Conservation (phyloP, 163 green algal genomes). For the Chlorella variabilis region DNA sequence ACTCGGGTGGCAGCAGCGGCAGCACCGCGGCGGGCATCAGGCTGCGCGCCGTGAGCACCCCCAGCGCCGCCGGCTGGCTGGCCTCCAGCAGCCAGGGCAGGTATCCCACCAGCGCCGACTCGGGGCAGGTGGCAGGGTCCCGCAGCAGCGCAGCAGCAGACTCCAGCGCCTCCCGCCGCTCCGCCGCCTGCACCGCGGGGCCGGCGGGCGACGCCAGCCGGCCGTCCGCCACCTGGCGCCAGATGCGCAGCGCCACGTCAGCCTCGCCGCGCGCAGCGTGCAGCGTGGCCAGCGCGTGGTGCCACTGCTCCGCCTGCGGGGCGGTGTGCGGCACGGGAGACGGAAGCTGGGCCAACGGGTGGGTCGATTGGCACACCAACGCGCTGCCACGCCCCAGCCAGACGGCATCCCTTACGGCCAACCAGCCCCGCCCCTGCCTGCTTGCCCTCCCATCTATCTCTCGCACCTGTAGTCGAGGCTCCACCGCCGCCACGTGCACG, state of each 20-base stretch:
- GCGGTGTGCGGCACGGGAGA: too few relatives aligned
- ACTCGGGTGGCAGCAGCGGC: constrained; percentile 42
- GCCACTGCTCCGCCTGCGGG: constrained; percentile 39
- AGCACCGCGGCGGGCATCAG: constrained; percentile 43
- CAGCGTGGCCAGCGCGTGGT: constrained; percentile 58
- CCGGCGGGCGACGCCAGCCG: neutral
- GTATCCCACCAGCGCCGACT: constrained; percentile 34
- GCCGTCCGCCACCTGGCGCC: constrained; percentile 40
- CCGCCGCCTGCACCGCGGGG: neutral
- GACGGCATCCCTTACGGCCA: too few relatives aligned
- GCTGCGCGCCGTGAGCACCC: constrained; percentile 45
- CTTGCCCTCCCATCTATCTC: neutral
- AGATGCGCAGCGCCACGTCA: constrained; percentile 49
- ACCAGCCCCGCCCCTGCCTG: too few relatives aligned
- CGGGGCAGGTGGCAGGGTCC: constrained; percentile 6
- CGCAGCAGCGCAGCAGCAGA: constrained; percentile 33
- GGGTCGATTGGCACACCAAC: too few relatives aligned
- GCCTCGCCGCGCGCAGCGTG: constrained; percentile 31
- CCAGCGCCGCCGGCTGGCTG: constrained; percentile 23
- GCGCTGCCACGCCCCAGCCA: too few relatives aligned
- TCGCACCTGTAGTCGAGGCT: constrained; percentile 30
- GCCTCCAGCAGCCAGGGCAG: constrained; percentile 63
- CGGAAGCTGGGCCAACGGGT: too few relatives aligned
- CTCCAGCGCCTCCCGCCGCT: constrained; percentile 33
- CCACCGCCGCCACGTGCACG: constrained; percentile 33